phyloP scores from a whole-genome alignment of 2,329 filamentous ascomycete species.

The Verticillium nonalfalfae region DNA sequence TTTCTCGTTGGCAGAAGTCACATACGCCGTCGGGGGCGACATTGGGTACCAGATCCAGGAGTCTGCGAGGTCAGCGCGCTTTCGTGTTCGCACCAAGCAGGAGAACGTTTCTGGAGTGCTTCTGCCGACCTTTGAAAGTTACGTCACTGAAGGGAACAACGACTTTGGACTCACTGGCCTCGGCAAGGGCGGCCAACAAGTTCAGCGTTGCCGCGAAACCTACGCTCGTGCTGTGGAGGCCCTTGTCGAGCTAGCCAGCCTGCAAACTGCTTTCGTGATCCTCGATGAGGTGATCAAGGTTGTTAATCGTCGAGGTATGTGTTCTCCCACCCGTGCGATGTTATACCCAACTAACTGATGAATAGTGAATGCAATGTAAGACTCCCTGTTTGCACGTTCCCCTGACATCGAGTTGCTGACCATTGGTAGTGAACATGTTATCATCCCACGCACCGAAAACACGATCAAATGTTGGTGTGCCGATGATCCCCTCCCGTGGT shows the following conservation, averaged over 20 bases:
- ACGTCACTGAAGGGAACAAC: constrained; percentile 79
- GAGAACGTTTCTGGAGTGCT: constrained; percentile 98
- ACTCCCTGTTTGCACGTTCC: constrained; percentile 30
- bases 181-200: constrained; percentile 95
- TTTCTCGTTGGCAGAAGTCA: constrained; percentile 95
- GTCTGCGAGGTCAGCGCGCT: constrained; percentile 85
- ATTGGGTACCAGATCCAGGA: constrained; percentile 98
- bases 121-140: constrained; percentile 89
- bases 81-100: constrained; percentile 89
- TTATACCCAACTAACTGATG: not conserved
- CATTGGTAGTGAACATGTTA: constrained; percentile 68
- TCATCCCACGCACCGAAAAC: constrained; percentile 96
- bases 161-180: constrained; percentile 95
- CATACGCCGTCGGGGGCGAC: constrained; percentile 91
- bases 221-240: constrained; percentile 95
- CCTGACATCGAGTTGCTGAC: constrained; percentile 22
- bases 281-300: constrained; percentile 99
- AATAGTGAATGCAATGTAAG: constrained; percentile 74
- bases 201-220: constrained; percentile 90
- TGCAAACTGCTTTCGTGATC: constrained; percentile 97
- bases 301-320: constrained; percentile 83
- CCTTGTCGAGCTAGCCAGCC: constrained; percentile 85
- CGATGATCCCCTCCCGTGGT: not conserved
- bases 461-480: constrained; percentile 82
- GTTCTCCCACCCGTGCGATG: not conserved